phyloP scores from a whole-genome alignment of 495 filamentous ascomycete genomes.

The Neurospora terricola region DNA sequence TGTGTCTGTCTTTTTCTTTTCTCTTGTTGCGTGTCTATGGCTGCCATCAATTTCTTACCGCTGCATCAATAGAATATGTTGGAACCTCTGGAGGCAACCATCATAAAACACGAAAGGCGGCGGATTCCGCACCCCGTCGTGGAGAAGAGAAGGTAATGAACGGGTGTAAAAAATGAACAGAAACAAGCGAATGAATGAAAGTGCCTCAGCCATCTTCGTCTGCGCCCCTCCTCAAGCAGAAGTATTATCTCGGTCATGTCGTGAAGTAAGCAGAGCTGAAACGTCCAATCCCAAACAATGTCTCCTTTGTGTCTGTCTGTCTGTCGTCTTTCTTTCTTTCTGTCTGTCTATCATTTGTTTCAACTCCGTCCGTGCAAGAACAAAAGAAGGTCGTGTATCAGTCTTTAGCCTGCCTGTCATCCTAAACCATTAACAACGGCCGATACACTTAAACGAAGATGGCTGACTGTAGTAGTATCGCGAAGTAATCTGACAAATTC shows the following conservation, averaged over 20 bases:
- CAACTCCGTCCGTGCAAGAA: conserved; percentile 8
- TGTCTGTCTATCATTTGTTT: conserved; percentile 5
- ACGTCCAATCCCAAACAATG: background rate
- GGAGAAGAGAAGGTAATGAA: background rate
- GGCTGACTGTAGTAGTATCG: conserved; percentile 5
- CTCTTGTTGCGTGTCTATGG: background rate
- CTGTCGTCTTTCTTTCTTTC: conserved; percentile 11
- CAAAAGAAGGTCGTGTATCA: conserved; percentile 1
- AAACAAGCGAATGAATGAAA: background rate
- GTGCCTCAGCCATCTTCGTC: background rate
- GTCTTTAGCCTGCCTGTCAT: background rate
- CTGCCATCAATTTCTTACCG: background rate
- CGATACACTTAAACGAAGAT: conserved; percentile 19
- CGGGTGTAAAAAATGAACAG: background rate
- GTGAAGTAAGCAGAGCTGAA: background rate
- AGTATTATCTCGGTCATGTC: background rate
- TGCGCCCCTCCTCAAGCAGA: background rate
- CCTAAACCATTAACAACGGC: conserved; percentile 3
- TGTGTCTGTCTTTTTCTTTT: background rate
- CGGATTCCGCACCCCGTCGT: background rate
- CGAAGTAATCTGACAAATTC: conserved; percentile 16
- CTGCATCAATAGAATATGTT: background rate
- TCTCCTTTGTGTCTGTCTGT: background rate
- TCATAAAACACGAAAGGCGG: background rate
- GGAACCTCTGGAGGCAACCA: background rate